Percentiles rank a stretch among this genome's conserved stretches.
Conservation (phyloP, 768 basidiomycete species). For the Tricholoma sp. region DNA sequence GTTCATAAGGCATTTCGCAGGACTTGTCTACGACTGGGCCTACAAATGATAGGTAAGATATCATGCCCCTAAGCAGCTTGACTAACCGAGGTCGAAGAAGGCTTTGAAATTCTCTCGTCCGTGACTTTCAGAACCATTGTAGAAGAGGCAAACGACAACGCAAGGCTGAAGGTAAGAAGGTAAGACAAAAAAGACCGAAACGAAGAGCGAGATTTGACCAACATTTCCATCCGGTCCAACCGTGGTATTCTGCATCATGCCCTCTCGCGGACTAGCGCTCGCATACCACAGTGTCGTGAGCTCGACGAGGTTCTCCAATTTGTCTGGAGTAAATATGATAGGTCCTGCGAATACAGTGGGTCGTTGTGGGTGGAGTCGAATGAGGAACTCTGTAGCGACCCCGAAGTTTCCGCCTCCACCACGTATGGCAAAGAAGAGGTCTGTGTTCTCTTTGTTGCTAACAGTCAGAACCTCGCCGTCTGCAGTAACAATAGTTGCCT, state of each 20-base stretch:
- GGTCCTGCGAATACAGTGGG: constrained; percentile 40
- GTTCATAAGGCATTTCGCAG: constrained; percentile 43
- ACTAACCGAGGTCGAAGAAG: constrained; percentile 40
- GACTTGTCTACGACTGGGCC: constrained; percentile 39
- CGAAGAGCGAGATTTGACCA: background rate
- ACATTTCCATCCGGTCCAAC: constrained; percentile 36
- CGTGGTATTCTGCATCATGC: constrained; percentile 29
- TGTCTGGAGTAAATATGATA: constrained; percentile 28
- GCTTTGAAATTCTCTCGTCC: constrained; percentile 38
- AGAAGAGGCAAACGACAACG: constrained; percentile 34
- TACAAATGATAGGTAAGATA: constrained; percentile 8
- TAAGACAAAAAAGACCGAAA: background rate
- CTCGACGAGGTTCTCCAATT: constrained; percentile 25
- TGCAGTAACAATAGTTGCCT: constrained; percentile 15
- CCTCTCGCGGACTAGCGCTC: constrained; percentile 30
- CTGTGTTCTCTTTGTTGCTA: constrained; percentile 32
- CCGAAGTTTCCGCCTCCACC: constrained; percentile 54
- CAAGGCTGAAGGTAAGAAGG: constrained; percentile 27
- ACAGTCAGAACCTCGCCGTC: constrained; percentile 14
- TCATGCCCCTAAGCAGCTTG: background rate
- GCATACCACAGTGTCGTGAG: constrained; percentile 32
- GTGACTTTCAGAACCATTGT: constrained; percentile 46
- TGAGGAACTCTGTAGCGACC: constrained; percentile 48
- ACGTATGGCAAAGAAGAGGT: constrained; percentile 51
- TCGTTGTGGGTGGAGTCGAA: constrained; percentile 43